Percentiles rank a stretch among this genome's conserved stretches.
Evolutionary conservation across 1,284 basidiomycete genomes (phyloP).

Genomic region (Tilletia caries): DNA sequence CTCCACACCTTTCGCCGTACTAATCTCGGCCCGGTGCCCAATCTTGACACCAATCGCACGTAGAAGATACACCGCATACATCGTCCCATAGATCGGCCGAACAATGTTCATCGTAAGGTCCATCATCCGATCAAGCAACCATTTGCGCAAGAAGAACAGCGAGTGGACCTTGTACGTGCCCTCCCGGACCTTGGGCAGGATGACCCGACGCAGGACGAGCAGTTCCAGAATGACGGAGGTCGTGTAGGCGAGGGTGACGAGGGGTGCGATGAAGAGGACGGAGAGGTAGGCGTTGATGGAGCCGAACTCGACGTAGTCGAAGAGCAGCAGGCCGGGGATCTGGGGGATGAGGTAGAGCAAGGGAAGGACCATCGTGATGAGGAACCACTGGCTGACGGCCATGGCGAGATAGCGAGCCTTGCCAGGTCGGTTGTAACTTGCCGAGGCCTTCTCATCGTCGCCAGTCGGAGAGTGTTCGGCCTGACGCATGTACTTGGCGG

Average conservation of each 20-base stretch:
- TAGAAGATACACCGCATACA: constrained; percentile 17
- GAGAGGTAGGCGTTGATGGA: constrained; percentile 11
- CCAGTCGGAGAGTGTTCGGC: no score
- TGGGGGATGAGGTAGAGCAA: constrained; percentile 16
- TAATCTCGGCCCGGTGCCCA: constrained; percentile 15
- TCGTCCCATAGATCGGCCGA: constrained; percentile 16
- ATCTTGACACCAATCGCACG: constrained; percentile 20
- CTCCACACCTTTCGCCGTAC: constrained; percentile 16
- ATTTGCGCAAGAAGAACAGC: constrained; percentile 18
- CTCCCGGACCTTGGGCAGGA: no score
- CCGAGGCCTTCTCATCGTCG: neutral
- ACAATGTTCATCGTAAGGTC: constrained; percentile 14
- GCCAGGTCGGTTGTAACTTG: no score
- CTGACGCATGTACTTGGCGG: constrained; percentile 12
- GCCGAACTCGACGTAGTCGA: constrained; percentile 13
- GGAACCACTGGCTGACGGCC: neutral
- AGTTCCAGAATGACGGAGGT: constrained; percentile 14
- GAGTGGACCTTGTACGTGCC: constrained; percentile 10
- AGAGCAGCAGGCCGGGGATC: constrained; percentile 16
- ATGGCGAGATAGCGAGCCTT: neutral
- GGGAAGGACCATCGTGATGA: constrained; percentile 13
- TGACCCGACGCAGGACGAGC: constrained; percentile 1
- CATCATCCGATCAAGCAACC: constrained; percentile 19
- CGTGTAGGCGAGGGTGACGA: constrained; percentile 14
- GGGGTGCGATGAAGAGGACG: constrained; percentile 9